A percentile compares a stretch with the other conserved stretches of the same genome.
phyloP scores from a whole-genome alignment of 2,329 filamentous ascomycete genomes.

The Fusarium sacchari region DNA sequence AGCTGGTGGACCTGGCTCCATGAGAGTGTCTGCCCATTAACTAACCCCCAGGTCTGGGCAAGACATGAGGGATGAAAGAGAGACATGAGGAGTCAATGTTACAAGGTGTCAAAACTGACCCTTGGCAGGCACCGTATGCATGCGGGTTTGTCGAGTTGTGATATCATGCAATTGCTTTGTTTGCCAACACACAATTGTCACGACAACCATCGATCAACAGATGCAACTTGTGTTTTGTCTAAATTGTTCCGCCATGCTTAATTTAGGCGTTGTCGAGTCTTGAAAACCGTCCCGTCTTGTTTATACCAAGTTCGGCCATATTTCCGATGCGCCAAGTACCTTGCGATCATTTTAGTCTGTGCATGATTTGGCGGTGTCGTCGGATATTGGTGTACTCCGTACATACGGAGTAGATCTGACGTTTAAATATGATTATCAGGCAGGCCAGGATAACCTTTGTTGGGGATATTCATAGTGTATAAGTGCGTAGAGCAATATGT shows the following conservation, averaged over 20 bases:
- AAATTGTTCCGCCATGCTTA: slow-evolving; percentile 7
- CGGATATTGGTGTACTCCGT: slow-evolving; percentile 32
- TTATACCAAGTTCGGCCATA: slow-evolving; percentile 28
- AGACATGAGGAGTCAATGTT: not conserved
- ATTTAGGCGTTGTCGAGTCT: slow-evolving; percentile 13
- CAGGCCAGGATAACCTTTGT: not conserved
- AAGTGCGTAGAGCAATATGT: not conserved
- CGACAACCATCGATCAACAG: slow-evolving; percentile 33
- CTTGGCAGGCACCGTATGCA: slow-evolving; percentile 13
- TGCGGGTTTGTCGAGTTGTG: slow-evolving; percentile 10
- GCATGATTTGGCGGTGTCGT: slow-evolving; percentile 33
- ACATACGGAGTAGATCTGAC: no score
- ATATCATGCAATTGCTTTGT: slow-evolving; percentile 20
- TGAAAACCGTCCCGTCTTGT: slow-evolving; percentile 18
- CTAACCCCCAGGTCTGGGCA: slow-evolving; percentile 19
- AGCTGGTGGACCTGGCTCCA: slow-evolving; percentile 23
- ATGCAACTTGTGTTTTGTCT: slow-evolving; percentile 6
- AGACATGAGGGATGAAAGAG: slow-evolving; percentile 30
- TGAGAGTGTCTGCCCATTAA: slow-evolving; percentile 18
- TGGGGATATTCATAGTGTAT: slow-evolving; percentile 8
- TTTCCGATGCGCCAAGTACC: slow-evolving; percentile 35
- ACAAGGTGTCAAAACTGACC: not conserved
- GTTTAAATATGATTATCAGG: slow-evolving; percentile 5
- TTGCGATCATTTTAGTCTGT: slow-evolving; percentile 26
- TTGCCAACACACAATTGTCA: slow-evolving; percentile 32